phyloP scores from a whole-genome alignment of 78 protist genomes.

The Chrysochromulina parva region DNA sequence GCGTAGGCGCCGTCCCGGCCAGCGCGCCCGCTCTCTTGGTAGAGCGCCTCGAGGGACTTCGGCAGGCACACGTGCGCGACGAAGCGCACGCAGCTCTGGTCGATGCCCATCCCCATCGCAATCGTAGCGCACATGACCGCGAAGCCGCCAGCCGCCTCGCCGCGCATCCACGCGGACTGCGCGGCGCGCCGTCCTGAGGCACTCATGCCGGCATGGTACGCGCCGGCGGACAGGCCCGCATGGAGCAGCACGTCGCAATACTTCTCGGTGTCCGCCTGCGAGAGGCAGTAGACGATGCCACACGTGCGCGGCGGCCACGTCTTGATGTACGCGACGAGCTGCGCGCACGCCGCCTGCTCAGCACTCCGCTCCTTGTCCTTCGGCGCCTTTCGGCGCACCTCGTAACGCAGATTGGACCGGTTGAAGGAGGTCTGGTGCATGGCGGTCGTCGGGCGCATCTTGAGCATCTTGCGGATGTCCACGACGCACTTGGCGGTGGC shows the following conservation, averaged over 20 bases:
- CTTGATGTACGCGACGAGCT: conserved; percentile 50
- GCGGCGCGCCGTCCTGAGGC: conserved; percentile 57
- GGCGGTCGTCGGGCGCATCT: background rate
- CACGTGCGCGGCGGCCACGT: conserved; percentile 41
- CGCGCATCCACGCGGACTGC: conserved; percentile 81
- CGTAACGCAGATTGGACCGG: conserved; percentile 85
- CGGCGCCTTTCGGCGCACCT: background rate
- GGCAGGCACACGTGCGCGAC: conserved; percentile 91
- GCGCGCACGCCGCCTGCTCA: too few species aligned
- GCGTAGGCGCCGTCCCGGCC: conserved; percentile 82
- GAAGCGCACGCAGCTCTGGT: conserved; percentile 89
- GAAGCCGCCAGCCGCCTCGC: conserved; percentile 1
- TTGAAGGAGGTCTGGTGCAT: conserved; percentile 69
- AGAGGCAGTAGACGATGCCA: conserved; percentile 96
- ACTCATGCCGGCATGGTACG: conserved; percentile 47
- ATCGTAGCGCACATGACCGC: conserved; percentile 93
- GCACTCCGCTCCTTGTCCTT: conserved; percentile 29
- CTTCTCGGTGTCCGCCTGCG: conserved; percentile 74
- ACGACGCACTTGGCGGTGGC: background rate
- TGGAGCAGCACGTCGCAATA: conserved; percentile 50
- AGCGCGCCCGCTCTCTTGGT: conserved; percentile 82
- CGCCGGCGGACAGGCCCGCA: background rate
- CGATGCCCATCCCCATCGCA: conserved; percentile 99
- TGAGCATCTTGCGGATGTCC: conserved; percentile 21
- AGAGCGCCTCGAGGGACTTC: conserved; percentile 95